Evolutionary conservation across 1,139 yeast genomes (phyloP), one percentile per base, ranked within the genome.

Genomic region (Diutina rugosa): DNA sequence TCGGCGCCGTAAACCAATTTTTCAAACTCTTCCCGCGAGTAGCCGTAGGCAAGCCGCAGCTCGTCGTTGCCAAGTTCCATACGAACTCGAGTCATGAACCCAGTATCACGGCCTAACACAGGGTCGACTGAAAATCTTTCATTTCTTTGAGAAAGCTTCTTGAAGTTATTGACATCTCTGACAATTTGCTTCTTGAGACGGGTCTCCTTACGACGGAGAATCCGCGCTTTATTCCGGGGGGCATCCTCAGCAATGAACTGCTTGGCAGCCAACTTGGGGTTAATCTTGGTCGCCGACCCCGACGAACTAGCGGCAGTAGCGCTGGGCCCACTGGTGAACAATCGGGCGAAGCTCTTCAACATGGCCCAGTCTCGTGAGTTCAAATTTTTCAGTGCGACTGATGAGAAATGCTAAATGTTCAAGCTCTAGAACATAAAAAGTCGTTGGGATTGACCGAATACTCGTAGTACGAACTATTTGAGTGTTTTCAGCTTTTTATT

Each of bases 1-100:
- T 82, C 74, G 5, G 95, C 95, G 53, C 96, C 95, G 63, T 79
- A 86, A 58, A 90, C 67, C 59, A 90, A 74, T 66, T 83, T 87
- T 60, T 90, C 95, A 57, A 89, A 84, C 64, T 88, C 90, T 49
- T 72, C 74, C 60, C 81, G 69, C 59, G 80, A 77, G 62, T 76
- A 84, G 0, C 87, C 85, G 64, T 79, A 76, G 16, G 85, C 81
- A 62, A 87, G 70, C 12, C n/a, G 44, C 16, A 9, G 41, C 4
- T 32, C 44, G n/a, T 30, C 41, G 55, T 81, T 81, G 56, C 73
- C 71, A 41, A 86, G 71, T 62, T 85, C 85, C 44, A 88, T 81
- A 62, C 77, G 75, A 57, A 90, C 75, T 67, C 96, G 80, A 56
- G 73, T 71, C 57, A 90, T 72, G 64, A 90, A 90, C n/a, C 86